phyloP scores from a whole-genome alignment of 2,329 filamentous ascomycete genomes.

The Fusarium chlamydosporum region DNA sequence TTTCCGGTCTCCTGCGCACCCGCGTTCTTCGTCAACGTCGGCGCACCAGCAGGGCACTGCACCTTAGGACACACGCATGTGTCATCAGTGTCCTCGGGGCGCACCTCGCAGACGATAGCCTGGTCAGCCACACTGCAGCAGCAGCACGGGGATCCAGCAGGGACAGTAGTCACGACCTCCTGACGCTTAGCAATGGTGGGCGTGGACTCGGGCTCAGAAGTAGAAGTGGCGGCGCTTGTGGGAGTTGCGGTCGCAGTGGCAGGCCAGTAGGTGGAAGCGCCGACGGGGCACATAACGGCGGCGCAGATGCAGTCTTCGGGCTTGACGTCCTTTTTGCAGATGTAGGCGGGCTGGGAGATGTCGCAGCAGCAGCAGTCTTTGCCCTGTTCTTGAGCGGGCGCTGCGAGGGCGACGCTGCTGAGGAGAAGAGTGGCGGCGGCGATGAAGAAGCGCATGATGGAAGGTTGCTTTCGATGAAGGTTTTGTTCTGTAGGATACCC shows the following conservation, averaged over 20 bases:
- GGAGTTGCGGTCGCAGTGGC: constrained; percentile 1
- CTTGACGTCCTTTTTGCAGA: constrained; percentile 44
- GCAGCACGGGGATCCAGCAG: constrained; percentile 37
- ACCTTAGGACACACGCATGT: constrained; percentile 44
- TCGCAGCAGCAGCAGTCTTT: constrained; percentile 56
- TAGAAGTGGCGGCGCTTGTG: constrained; percentile 2
- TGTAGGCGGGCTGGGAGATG: constrained; percentile 41
- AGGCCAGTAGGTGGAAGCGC: constrained; percentile 38
- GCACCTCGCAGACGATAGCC: constrained; percentile 42
- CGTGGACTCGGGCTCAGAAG: constrained; percentile 6
- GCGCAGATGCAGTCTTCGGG: constrained; percentile 49
- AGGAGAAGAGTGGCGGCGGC: constrained; percentile 46
- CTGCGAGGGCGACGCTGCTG: constrained; percentile 40
- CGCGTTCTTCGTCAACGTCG: constrained; percentile 37
- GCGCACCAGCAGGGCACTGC: constrained; percentile 38
- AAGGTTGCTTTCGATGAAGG: background rate
- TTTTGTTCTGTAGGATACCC: background rate
- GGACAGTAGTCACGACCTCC: constrained; percentile 6
- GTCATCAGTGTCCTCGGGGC: constrained; percentile 29
- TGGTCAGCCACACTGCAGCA: constrained; percentile 41
- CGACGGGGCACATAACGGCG: constrained; percentile 44
- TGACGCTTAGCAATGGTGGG: constrained; percentile 18
- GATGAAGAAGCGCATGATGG: constrained; percentile 48
- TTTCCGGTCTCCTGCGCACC: constrained; percentile 21
- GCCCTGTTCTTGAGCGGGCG: constrained; percentile 34